These are phyloP conservation scores for Thelonectria olida DNA, from an alignment of 2,329 filamentous ascomycete genomes.

Conservation along the genomic window DNA sequence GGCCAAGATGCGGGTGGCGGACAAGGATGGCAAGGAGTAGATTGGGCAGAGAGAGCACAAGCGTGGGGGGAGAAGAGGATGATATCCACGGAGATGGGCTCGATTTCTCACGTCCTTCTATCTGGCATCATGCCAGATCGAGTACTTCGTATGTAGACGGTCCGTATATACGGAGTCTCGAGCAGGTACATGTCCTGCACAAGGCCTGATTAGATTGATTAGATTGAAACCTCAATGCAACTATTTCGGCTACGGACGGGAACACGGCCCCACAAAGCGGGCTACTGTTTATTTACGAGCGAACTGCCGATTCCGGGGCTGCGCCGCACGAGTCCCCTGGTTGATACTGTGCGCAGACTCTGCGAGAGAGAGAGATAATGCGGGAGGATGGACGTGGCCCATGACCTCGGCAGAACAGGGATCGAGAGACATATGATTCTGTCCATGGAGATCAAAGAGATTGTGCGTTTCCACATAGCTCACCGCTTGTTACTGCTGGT, in stretches of 20 bases:
- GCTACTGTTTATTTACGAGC: not conserved
- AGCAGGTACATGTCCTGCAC: no score
- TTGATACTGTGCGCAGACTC: not conserved
- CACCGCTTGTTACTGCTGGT: not conserved
- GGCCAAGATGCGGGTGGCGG: no score
- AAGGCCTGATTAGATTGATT: not conserved
- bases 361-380: no score
- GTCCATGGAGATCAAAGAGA: no score
- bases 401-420: not conserved
- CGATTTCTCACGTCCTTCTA: not conserved
- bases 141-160: not conserved
- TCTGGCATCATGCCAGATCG: not conserved
- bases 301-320: constrained; percentile 7
- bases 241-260: not conserved
- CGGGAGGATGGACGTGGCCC: not conserved
- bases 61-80: not conserved
- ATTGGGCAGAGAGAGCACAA: not conserved
- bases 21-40: not conserved
- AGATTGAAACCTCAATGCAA: not conserved
- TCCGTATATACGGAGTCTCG: not conserved
- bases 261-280: not conserved
- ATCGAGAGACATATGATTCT: not conserved
- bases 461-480: not conserved
- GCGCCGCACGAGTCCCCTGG: not conserved
- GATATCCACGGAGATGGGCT: no score